A percentile compares a stretch with the other conserved stretches of the same genome.
These are phyloP conservation scores for Pythium pyrilobum DNA, from an alignment of 352 stramenopile species.

Conservation along the genomic window DNA sequence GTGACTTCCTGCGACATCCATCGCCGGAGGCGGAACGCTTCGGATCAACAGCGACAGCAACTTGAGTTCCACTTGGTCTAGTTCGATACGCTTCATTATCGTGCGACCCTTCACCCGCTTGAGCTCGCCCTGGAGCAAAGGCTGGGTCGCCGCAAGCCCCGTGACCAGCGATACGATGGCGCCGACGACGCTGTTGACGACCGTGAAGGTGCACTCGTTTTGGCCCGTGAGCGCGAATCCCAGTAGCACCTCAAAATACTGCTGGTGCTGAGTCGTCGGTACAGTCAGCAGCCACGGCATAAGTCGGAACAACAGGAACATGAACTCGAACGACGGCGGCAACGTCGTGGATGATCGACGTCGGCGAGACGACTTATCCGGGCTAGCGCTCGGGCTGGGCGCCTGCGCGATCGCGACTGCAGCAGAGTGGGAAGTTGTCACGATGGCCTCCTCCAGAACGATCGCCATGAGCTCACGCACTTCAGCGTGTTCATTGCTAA, in stretches of 20 bases:
- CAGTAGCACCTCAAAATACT: slow-evolving; percentile 75
- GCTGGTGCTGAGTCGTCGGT: slow-evolving; percentile 54
- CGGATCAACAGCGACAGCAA: slow-evolving; percentile 70
- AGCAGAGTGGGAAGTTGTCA: slow-evolving; percentile 27
- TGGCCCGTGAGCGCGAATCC: slow-evolving; percentile 75
- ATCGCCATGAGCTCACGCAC: slow-evolving; percentile 68
- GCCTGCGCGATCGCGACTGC: slow-evolving; percentile 1
- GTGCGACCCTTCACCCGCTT: slow-evolving; percentile 64
- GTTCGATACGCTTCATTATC: slow-evolving; percentile 75
- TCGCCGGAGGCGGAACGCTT: slow-evolving; percentile 58
- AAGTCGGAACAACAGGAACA: slow-evolving; percentile 71
- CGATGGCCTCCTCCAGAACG: slow-evolving; percentile 63
- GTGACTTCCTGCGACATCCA: slow-evolving; percentile 39
- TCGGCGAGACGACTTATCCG: slow-evolving; percentile 1
- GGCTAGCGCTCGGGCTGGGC: not conserved
- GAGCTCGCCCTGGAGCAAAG: slow-evolving; percentile 55
- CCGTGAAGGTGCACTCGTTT: slow-evolving; percentile 77
- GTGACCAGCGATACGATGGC: slow-evolving; percentile 67
- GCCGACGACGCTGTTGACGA: slow-evolving; percentile 79
- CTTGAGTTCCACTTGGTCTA: slow-evolving; percentile 67
- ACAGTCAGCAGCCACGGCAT: slow-evolving; percentile 72
- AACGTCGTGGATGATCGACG: slow-evolving; percentile 25
- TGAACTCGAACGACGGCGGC: slow-evolving; percentile 76
- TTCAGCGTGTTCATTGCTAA: slow-evolving; percentile 60
- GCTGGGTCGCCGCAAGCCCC: slow-evolving; percentile 48